These are phyloP conservation scores for Wickerhamomyces canadensis DNA, from an alignment of 805 yeast species.

Conservation along the genomic window DNA sequence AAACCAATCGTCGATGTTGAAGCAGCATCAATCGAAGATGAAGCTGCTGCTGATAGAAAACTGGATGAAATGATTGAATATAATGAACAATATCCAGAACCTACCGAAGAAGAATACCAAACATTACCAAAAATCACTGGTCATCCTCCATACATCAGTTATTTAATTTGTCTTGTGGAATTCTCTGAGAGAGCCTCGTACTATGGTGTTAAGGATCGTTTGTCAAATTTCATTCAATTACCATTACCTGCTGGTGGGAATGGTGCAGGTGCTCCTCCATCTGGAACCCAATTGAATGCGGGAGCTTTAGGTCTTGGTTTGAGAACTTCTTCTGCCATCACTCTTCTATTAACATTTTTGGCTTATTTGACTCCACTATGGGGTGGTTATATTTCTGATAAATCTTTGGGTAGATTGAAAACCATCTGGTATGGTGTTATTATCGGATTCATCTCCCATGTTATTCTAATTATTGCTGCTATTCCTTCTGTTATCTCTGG, in stretches of 20 bases:
- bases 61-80: constrained; percentile 8
- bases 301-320: constrained; percentile 60
- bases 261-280: constrained; percentile 26
- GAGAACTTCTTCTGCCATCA: constrained; percentile 63
- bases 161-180: constrained; percentile 61
- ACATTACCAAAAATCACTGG: constrained; percentile 36
- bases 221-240: constrained; percentile 74
- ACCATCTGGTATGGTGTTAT: constrained; percentile 59
- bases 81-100: constrained; percentile 18
- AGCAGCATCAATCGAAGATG: not conserved
- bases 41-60: not conserved
- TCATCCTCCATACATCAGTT: constrained; percentile 41
- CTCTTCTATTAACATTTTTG: constrained; percentile 77
- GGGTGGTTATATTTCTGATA: constrained; percentile 74
- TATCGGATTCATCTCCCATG: constrained; percentile 55
- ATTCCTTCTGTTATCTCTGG: constrained; percentile 48
- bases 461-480: constrained; percentile 64
- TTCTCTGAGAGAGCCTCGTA: constrained; percentile 77
- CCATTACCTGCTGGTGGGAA: constrained; percentile 33
- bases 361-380: constrained; percentile 75
- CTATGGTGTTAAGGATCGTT: constrained; percentile 72
- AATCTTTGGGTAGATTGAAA: constrained; percentile 65
- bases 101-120: constrained; percentile 43
- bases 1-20: not conserved
- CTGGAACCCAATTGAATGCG: constrained; percentile 20